Conservation (phyloP, 768 basidiomycete species). For the Podaxis carcinomalis region DNA sequence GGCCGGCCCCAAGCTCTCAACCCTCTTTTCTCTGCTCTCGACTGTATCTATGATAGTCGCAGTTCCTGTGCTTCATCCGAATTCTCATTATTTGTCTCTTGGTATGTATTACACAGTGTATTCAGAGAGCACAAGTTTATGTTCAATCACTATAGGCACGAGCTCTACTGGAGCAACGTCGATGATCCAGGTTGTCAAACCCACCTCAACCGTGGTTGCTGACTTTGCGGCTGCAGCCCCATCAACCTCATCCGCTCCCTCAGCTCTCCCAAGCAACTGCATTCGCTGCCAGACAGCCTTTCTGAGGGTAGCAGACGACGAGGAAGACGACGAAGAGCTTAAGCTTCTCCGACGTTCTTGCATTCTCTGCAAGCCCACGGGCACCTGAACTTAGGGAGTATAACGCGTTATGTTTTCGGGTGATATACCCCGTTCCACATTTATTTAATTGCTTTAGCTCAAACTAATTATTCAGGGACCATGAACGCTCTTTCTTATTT, state of each 20-base stretch:
- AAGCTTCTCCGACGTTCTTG: slow-evolving; percentile 3
- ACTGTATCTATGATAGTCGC: not conserved
- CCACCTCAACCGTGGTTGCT: not conserved
- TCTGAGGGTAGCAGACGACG: not conserved
- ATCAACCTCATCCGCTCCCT: not conserved
- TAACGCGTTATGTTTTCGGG: not conserved
- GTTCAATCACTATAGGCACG: not conserved
- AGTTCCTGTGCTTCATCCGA: not conserved
- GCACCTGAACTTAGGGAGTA: not conserved
- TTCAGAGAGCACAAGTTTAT: not conserved
- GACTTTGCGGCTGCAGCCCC: not conserved
- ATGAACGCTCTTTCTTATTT: not conserved
- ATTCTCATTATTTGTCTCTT: not conserved
- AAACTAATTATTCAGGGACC: not conserved
- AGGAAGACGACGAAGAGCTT: slow-evolving; percentile 1
- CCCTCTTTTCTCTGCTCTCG: not conserved
- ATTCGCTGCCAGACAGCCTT: slow-evolving; percentile 2
- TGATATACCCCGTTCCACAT: not conserved
- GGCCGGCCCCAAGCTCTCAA: not conserved
- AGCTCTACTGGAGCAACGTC: not conserved
- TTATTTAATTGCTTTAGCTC: not conserved
- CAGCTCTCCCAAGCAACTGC: not conserved
- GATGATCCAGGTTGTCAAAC: not conserved
- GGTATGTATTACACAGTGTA: not conserved
- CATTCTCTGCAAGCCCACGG: not conserved